These are phyloP conservation scores for Imleria badia DNA, from an alignment of 768 basidiomycete genomes.

Conservation along the genomic window DNA sequence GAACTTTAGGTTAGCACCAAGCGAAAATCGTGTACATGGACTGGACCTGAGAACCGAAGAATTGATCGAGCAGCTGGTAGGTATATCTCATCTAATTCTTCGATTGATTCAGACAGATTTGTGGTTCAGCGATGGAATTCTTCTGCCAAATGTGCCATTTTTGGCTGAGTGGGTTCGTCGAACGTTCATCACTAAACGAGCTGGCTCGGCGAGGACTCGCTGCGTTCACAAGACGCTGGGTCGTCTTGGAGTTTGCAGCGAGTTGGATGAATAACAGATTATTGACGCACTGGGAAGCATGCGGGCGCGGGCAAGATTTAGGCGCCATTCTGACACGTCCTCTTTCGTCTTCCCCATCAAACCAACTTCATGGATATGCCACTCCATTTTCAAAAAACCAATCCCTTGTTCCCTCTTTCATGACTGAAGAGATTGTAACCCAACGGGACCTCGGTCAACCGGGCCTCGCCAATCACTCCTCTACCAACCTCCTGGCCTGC, in stretches of 20 bases:
- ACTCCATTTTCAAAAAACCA: background rate
- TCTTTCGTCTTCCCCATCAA: background rate
- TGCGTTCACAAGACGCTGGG: background rate
- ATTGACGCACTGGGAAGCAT: background rate
- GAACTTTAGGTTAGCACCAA: background rate
- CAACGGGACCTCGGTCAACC: background rate
- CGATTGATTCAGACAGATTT: background rate
- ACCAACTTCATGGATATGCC: background rate
- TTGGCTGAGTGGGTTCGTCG: background rate
- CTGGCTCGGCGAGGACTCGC: slow-evolving; percentile 7
- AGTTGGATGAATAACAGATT: background rate
- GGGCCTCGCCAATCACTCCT: background rate
- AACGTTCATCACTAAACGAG: background rate
- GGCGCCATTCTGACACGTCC: background rate
- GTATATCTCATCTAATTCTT: slow-evolving; percentile 2
- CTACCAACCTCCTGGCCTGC: background rate
- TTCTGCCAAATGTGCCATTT: background rate
- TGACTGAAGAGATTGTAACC: background rate
- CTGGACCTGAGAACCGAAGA: background rate
- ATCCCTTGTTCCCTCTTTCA: background rate
- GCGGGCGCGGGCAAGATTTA: background rate
- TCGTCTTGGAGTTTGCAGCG: background rate
- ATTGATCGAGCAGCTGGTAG: background rate
- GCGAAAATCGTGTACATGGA: background rate
- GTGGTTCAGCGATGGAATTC: background rate